These are phyloP conservation scores for Amphichorda felina DNA, from an alignment of 2,329 filamentous ascomycete species.

Conservation along the genomic window DNA sequence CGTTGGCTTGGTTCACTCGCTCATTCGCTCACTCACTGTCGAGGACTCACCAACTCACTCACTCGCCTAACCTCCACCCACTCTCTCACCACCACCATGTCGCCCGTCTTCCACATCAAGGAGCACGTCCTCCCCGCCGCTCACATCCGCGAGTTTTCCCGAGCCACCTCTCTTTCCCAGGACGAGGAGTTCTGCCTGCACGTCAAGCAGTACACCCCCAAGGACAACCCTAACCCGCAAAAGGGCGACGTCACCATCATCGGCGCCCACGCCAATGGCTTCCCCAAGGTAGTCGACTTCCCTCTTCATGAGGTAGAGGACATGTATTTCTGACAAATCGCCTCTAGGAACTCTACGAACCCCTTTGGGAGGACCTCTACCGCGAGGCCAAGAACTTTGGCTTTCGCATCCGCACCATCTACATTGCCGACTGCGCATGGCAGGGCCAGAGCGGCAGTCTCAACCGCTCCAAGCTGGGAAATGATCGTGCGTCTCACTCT, in stretches of 20 bases:
- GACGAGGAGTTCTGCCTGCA: slow-evolving; percentile 63
- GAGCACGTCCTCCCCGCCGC: slow-evolving; percentile 65
- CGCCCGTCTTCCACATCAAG: slow-evolving; percentile 45
- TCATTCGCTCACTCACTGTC: too few species aligned
- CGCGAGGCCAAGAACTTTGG: slow-evolving; percentile 41
- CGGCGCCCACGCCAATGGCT: slow-evolving; percentile 81
- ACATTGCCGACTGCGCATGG: slow-evolving; percentile 81
- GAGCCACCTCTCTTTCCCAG: slow-evolving; percentile 58
- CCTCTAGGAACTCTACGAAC: slow-evolving; percentile 74
- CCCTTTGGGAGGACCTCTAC: slow-evolving; percentile 77
- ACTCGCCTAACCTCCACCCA: too few species aligned
- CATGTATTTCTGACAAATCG: not conserved
- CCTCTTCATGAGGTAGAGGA: slow-evolving; percentile 1
- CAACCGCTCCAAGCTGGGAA: slow-evolving; percentile 66
- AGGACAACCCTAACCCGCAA: slow-evolving; percentile 53
- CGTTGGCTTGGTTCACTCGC: too few species aligned
- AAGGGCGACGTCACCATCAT: slow-evolving; percentile 77
- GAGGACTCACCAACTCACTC: too few species aligned
- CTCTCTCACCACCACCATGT: not conserved
- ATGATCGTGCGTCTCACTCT: slow-evolving; percentile 55
- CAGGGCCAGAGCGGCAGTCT: slow-evolving; percentile 70
- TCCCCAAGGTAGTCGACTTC: slow-evolving; percentile 57
- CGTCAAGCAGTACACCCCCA: slow-evolving; percentile 81
- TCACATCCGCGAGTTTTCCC: slow-evolving; percentile 73
- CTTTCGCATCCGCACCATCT: slow-evolving; percentile 68